phyloP scores from a whole-genome alignment of 495 filamentous ascomycete genomes.

The Talaromyces thailandensis region DNA sequence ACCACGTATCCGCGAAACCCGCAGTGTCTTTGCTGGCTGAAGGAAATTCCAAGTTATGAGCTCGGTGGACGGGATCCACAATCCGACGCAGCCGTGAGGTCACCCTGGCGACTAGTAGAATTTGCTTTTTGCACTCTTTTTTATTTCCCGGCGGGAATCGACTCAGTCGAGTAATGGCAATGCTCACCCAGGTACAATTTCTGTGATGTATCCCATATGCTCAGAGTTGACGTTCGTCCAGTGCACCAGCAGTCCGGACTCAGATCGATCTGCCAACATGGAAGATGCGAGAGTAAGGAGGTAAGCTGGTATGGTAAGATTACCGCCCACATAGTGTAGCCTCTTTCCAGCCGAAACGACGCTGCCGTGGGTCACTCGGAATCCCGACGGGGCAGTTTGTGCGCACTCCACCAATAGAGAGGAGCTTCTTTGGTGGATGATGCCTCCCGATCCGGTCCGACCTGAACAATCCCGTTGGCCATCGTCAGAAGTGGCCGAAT shows the following conservation, averaged over 20 bases:
- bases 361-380: conserved; percentile 1
- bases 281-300: neutral
- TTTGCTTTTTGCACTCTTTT: neutral
- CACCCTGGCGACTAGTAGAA: neutral
- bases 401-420: neutral
- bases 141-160: neutral
- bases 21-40: neutral
- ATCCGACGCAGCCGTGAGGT: conserved; percentile 3
- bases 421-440: neutral
- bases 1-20: neutral
- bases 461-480: neutral
- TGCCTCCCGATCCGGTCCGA: neutral
- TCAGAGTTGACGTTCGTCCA: neutral
- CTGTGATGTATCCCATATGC: neutral
- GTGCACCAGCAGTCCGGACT: neutral
- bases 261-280: neutral
- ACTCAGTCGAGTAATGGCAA: no score
- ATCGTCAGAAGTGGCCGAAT: neutral
- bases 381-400: neutral
- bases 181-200: neutral
- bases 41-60: neutral
- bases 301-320: neutral
- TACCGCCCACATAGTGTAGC: conserved; percentile 2
- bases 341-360: neutral
- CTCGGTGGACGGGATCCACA: conserved; percentile 2